phyloP scores from a whole-genome alignment of 768 basidiomycete genomes.

The Rhizopogon vulgaris region DNA sequence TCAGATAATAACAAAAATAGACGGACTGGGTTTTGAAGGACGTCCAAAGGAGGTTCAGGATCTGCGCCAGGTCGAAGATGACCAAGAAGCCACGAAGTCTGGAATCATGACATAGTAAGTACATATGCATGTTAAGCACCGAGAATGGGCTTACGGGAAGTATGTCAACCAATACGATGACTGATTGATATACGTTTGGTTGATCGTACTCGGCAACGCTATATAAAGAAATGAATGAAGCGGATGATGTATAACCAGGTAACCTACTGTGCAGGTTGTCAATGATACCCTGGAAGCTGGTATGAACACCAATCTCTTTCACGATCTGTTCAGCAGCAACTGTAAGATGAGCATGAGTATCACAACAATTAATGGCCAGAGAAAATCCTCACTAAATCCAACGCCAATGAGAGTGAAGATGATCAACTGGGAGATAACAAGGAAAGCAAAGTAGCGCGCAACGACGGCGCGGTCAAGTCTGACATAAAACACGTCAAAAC shows the following conservation, averaged over 20 bases:
- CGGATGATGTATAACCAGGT: background rate
- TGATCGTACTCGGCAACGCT: slow-evolving; percentile 71
- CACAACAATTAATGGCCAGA: slow-evolving; percentile 5
- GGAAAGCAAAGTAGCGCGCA: slow-evolving; percentile 89
- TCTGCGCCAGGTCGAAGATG: slow-evolving; percentile 93
- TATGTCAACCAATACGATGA: slow-evolving; percentile 90
- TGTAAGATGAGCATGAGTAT: background rate
- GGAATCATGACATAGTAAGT: slow-evolving; percentile 5
- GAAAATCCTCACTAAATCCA: slow-evolving; percentile 57
- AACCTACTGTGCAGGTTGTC: slow-evolving; percentile 35
- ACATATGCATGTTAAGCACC: background rate
- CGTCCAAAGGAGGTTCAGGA: slow-evolving; percentile 82
- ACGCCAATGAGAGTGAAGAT: slow-evolving; percentile 94
- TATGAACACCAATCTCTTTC: slow-evolving; percentile 40
- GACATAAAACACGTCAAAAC: slow-evolving; percentile 13
- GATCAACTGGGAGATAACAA: slow-evolving; percentile 89
- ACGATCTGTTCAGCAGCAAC: slow-evolving; percentile 38
- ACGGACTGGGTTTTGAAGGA: slow-evolving; percentile 78
- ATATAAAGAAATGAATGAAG: slow-evolving; percentile 1
- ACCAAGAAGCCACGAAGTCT: slow-evolving; percentile 92
- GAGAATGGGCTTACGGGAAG: slow-evolving; percentile 65
- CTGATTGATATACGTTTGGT: slow-evolving; percentile 87
- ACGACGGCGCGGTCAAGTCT: slow-evolving; percentile 86
- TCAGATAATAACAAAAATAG: background rate
- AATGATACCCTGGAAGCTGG: slow-evolving; percentile 41